phyloP scores from a whole-genome alignment of 2,329 filamentous ascomycete genomes.

The Colletotrichum liriopes region DNA sequence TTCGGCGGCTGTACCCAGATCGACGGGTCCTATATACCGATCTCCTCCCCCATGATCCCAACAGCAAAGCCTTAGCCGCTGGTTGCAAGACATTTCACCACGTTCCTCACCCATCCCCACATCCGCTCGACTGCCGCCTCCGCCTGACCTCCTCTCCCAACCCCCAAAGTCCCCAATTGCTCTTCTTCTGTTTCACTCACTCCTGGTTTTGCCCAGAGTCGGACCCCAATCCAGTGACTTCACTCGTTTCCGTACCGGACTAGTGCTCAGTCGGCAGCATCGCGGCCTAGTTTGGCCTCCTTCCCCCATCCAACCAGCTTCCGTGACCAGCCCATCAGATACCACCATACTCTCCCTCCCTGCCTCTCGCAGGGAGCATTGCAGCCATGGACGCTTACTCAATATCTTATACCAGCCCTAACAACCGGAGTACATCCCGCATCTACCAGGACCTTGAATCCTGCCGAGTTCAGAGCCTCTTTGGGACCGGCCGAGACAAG shows the following conservation, averaged over 20 bases:
- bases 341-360: conserved; percentile 1
- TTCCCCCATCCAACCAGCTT: conserved; percentile 2
- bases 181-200: conserved; percentile 25
- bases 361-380: neutral
- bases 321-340: conserved; percentile 16
- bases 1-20: conserved; percentile 14
- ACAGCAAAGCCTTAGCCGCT: conserved; percentile 29
- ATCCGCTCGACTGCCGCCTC: conserved; percentile 1
- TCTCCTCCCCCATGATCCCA: conserved; percentile 32
- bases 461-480: conserved; percentile 55
- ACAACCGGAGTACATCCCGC: conserved; percentile 60
- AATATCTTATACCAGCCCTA: conserved; percentile 63
- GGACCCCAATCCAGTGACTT: conserved; percentile 18
- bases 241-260: conserved; percentile 15
- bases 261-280: conserved; percentile 10
- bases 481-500: conserved; percentile 51
- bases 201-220: conserved; percentile 13
- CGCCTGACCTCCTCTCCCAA: conserved; percentile 29
- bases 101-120: conserved; percentile 33
- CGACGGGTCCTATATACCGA: conserved; percentile 16
- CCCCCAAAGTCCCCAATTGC: conserved; percentile 3
- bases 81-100: conserved; percentile 35
- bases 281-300: conserved; percentile 32
- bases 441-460: conserved; percentile 67
- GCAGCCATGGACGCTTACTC: conserved; percentile 67